A percentile compares a stretch with the other conserved stretches of the same genome.
Conservation (phyloP, 169 alveolate species). For the Eimeria falciformis region DNA sequence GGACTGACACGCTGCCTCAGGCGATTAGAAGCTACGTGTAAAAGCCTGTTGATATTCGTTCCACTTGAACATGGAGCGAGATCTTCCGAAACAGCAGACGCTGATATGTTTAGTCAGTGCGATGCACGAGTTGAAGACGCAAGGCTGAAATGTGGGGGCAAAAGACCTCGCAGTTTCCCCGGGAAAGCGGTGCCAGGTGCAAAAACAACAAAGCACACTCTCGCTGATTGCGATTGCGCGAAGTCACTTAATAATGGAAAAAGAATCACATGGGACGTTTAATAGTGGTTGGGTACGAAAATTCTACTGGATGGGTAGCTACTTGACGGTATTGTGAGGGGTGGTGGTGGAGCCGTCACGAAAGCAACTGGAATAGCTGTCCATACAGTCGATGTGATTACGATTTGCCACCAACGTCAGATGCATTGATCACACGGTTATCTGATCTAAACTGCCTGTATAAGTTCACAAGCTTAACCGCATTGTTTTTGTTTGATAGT, state of each 20-base stretch:
- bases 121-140: constrained; percentile 25
- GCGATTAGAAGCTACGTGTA: background rate
- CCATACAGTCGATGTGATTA: constrained; percentile 5
- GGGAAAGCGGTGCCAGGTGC: constrained; percentile 14
- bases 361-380: constrained; percentile 9
- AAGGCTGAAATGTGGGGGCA: background rate
- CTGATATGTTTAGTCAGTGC: constrained; percentile 17
- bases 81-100: background rate
- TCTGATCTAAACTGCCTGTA: no score
- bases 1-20: background rate
- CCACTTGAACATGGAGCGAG: background rate
- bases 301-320: constrained; percentile 13
- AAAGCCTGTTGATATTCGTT: background rate
- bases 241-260: constrained; percentile 10
- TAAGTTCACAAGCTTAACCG: no score
- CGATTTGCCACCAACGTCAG: no score
- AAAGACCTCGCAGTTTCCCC: background rate
- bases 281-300: background rate
- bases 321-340: constrained; percentile 59
- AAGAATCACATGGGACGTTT: background rate
- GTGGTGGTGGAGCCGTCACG: background rate
- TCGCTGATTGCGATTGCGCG: constrained; percentile 71
- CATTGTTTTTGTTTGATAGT: no score
- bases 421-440: no score
- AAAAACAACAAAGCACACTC: constrained; percentile 4